Evolutionary conservation across 2,329 filamentous ascomycete species (phyloP), one percentile per base, ranked within the genome.

Genomic region (Aspergillus clavatus): DNA sequence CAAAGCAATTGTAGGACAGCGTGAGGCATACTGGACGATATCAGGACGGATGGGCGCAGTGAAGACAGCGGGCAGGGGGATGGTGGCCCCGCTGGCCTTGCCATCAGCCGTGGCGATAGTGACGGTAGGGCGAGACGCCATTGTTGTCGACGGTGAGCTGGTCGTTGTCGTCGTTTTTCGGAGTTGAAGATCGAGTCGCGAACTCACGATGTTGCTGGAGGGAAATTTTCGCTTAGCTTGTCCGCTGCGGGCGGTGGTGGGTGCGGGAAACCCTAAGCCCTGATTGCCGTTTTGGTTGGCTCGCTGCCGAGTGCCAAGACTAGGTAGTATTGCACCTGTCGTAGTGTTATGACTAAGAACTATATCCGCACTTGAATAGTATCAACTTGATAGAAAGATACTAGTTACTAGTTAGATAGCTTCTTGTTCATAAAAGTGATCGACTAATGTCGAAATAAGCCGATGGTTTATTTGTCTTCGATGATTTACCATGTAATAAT

Each of bases 51-150:
- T 97, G 65, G 93, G 93, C 66, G 87, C 83, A 76, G 83, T 83
- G 87, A 98, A 98, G 79, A 98, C 91, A 77, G 89, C 84, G 71
- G 94, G 93, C 67, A 97, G 84, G 73, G 93, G 82, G 76, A 90
- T 83, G 71, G 90, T 91, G 74, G 86, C 82, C 73, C 87, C 87
- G 76, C 84, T 87, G 78, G 89, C 80, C 80, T 86, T 81, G 80
- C 93, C 93, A 85, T 96, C 90, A 77, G 89, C 89, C 77, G 86
- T 84, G 80, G 95, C 84, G 80, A 98, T 90, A 73, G 89, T 88
- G 75, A 98, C 93, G 72, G 90, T 96, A 76, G 93, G 93, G 80
- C 93, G 84, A 74, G 87, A 90, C 80, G 90, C 87, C 89, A 94
- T 94, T 81, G 75, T 81, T 67, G 67, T 64, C 61, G 63, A 60